Evolutionary conservation across 2,329 filamentous ascomycete species (phyloP).

Genomic region (Fusarium tricinctum): DNA sequence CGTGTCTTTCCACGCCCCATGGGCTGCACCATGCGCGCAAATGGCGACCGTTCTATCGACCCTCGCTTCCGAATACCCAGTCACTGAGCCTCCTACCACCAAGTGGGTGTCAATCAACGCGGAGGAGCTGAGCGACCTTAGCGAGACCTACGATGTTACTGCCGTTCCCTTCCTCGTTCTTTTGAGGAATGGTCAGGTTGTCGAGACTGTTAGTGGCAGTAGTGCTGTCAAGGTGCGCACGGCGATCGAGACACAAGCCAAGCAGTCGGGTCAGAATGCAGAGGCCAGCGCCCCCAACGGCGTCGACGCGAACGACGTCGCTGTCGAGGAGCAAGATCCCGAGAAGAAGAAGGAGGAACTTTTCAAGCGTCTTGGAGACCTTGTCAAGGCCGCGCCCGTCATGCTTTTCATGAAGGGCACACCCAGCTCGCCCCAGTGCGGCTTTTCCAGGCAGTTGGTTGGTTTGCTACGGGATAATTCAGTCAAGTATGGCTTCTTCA

Average conservation of each 20-base stretch:
- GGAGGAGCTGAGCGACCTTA: constrained; percentile 92
- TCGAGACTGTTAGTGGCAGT: constrained; percentile 91
- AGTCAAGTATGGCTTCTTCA: constrained; percentile 98
- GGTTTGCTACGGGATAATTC: constrained; percentile 87
- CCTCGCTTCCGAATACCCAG: constrained; percentile 87
- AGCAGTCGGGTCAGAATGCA: constrained; percentile 56
- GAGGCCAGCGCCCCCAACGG: constrained; percentile 56
- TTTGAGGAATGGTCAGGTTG: constrained; percentile 77
- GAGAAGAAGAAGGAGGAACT: constrained; percentile 84
- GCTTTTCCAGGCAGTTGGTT: constrained; percentile 93
- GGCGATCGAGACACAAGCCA: constrained; percentile 86
- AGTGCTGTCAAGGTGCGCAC: constrained; percentile 87
- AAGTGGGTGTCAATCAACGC: constrained; percentile 93
- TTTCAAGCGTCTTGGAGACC: constrained; percentile 81
- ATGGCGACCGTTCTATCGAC: constrained; percentile 90
- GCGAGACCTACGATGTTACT: constrained; percentile 92
- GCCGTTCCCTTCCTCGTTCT: constrained; percentile 94
- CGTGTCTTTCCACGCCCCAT: constrained; percentile 95
- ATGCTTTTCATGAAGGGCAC: constrained; percentile 99
- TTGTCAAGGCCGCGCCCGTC: constrained; percentile 95
- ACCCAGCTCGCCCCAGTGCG: constrained; percentile 86
- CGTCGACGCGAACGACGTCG: constrained; percentile 55
- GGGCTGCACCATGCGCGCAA: constrained; percentile 95
- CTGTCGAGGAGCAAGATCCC: constrained; percentile 65
- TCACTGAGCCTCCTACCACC: constrained; percentile 74